These are phyloP conservation scores for Aspergillus bertholletiae DNA, from an alignment of 495 filamentous ascomycete species.

Conservation along the genomic window DNA sequence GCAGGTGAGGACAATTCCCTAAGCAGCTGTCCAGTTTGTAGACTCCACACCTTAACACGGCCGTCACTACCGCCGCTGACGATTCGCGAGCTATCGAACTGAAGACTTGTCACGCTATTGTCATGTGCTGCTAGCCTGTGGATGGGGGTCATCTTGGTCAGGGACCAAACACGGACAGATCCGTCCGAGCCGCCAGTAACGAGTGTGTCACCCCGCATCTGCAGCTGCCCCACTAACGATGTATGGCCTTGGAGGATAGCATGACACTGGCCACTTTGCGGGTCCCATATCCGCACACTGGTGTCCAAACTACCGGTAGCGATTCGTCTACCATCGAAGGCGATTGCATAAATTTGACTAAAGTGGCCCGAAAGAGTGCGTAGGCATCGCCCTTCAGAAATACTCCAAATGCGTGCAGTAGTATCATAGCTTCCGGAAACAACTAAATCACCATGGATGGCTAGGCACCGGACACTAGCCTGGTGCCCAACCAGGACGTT, in stretches of 20 bases:
- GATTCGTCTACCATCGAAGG: conserved; percentile 88
- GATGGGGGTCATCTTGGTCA: conserved; percentile 82
- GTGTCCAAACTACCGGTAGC: conserved; percentile 98
- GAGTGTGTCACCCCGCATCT: conserved; percentile 89
- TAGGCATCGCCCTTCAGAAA: conserved; percentile 86
- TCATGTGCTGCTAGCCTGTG: conserved; percentile 96
- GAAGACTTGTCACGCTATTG: conserved; percentile 94
- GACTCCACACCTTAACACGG: conserved; percentile 94
- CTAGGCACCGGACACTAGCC: conserved; percentile 91
- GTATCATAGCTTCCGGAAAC: conserved; percentile 98
- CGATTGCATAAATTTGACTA: conserved; percentile 98
- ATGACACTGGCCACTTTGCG: conserved; percentile 77
- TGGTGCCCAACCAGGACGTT: conserved; percentile 95
- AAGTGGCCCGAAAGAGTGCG: conserved; percentile 92
- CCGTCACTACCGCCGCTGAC: conserved; percentile 96
- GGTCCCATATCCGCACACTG: conserved; percentile 96
- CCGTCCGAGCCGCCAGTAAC: conserved; percentile 97
- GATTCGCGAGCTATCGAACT: conserved; percentile 92
- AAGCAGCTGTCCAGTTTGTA: conserved; percentile 84
- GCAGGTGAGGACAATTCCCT: conserved; percentile 86
- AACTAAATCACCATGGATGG: conserved; percentile 91
- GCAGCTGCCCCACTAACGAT: conserved; percentile 92
- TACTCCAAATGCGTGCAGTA: conserved; percentile 95
- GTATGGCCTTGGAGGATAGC: conserved; percentile 97
- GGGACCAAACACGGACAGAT: conserved; percentile 91